Evolutionary conservation across 345 rosid genomes (phyloP).

Genomic region (Dovyalis caffra): DNA sequence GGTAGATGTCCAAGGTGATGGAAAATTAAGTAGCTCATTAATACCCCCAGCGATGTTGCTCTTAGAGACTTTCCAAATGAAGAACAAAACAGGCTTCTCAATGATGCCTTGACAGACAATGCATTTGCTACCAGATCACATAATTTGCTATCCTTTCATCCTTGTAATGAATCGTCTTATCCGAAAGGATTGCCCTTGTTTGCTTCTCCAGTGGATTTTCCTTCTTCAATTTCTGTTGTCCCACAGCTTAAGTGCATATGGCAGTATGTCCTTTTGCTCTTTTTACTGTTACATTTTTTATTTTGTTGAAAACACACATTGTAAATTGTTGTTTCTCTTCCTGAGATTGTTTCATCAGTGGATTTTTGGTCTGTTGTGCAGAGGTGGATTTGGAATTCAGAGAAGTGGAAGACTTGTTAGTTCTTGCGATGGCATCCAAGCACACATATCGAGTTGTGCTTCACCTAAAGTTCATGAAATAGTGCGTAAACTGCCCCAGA

Average conservation of each 20-base stretch:
- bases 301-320: background rate
- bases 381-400: slow-evolving; percentile 10
- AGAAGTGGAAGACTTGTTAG: background rate
- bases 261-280: slow-evolving; percentile 3
- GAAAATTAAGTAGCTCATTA: background rate
- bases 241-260: background rate
- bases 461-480: slow-evolving; percentile 72
- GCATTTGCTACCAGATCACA: background rate
- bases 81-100: background rate
- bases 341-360: background rate
- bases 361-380: background rate
- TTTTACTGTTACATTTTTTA: background rate
- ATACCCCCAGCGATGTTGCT: background rate
- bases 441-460: slow-evolving; percentile 68
- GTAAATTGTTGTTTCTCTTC: background rate
- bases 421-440: slow-evolving; percentile 28
- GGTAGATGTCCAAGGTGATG: background rate
- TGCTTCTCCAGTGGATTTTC: background rate
- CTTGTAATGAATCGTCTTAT: background rate
- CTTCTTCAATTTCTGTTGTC: background rate
- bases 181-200: background rate
- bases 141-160: background rate
- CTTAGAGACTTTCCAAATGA: background rate
- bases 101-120: background rate
- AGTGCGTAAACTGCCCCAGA: slow-evolving; percentile 41